Percentiles rank a stretch among this genome's conserved stretches.
Evolutionary conservation across 768 basidiomycete species (phyloP).

Genomic region (Favolaschia claudopus): DNA sequence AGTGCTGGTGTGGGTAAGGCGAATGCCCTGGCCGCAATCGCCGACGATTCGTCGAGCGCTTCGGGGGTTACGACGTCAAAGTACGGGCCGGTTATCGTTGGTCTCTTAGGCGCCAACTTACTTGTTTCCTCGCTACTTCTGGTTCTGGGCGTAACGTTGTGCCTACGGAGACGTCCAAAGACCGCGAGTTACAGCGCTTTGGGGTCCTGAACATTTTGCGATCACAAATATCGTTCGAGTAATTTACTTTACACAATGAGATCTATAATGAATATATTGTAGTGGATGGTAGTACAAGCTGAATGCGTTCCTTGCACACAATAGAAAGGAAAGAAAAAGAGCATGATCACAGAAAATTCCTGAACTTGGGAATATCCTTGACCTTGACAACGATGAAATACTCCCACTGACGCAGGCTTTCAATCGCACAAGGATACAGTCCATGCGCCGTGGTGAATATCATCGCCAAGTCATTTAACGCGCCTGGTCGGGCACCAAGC

Average conservation of each 20-base stretch:
- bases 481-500: constrained; percentile 21
- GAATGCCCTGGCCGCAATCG: neutral
- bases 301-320: too few relatives aligned
- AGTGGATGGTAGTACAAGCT: too few relatives aligned
- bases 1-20: neutral
- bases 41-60: neutral
- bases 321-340: neutral
- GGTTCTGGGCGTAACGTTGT: neutral
- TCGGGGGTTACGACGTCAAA: neutral
- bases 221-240: too few relatives aligned
- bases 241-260: too few relatives aligned
- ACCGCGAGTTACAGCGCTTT: neutral
- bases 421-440: constrained; percentile 26
- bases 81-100: constrained; percentile 10
- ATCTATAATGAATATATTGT: too few relatives aligned
- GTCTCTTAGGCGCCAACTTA: constrained; percentile 8
- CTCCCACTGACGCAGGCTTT: constrained; percentile 27
- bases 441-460: constrained; percentile 27
- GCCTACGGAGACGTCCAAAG: neutral
- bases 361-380: constrained; percentile 22
- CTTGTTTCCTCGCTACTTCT: neutral
- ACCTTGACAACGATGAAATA: constrained; percentile 24
- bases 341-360: constrained; percentile 16
- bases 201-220: constrained; percentile 2
- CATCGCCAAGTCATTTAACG: constrained; percentile 19